Conservation (phyloP, 225 moss, liverwort and hornwort genomes). For the Straminergon stramineum region DNA sequence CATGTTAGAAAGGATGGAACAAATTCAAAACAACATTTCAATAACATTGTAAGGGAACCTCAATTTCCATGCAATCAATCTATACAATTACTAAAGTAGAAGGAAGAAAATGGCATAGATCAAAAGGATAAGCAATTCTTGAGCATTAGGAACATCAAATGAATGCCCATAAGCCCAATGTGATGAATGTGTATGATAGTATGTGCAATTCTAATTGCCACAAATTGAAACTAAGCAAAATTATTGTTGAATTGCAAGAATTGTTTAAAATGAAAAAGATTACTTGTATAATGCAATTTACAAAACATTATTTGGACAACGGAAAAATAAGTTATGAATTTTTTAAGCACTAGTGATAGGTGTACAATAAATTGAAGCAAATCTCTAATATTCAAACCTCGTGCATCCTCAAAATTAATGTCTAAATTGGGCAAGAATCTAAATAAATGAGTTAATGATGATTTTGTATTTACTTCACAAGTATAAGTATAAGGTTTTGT, state of each 20-base stretch:
- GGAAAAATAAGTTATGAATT: background rate
- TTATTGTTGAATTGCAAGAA: background rate
- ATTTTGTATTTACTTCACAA: no score
- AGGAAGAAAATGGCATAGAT: background rate
- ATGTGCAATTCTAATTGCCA: background rate
- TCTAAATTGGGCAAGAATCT: background rate
- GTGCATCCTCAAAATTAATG: background rate
- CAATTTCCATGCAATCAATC: background rate
- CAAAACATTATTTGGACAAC: background rate
- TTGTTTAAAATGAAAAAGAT: background rate
- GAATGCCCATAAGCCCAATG: accelerated
- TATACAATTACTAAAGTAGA: background rate
- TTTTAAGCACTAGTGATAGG: background rate
- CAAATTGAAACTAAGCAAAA: background rate
- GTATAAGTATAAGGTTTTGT: no score
- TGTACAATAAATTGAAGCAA: background rate
- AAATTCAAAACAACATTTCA: background rate
- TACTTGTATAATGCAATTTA: background rate
- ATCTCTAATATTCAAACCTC: background rate
- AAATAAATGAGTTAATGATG: background rate
- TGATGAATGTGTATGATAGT: accelerated
- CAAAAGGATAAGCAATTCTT: background rate
- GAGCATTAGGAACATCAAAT: background rate
- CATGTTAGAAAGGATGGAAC: background rate
- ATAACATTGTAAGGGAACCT: accelerated